These are phyloP conservation scores for Brassica incana DNA, from an alignment of 345 rosid species.

Conservation along the genomic window DNA sequence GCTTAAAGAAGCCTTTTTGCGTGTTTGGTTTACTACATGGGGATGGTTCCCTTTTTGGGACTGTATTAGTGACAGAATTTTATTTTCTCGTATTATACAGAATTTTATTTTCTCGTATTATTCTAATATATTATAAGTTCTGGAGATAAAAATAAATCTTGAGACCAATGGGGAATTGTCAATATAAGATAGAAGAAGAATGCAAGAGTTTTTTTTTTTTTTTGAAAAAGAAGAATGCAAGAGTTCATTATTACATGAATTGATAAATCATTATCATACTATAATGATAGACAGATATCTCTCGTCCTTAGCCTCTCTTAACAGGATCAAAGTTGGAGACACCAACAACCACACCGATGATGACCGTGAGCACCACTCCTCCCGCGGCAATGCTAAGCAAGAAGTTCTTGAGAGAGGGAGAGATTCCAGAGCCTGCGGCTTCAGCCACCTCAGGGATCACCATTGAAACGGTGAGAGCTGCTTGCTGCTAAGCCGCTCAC, in stretches of 20 bases:
- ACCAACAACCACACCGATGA: conserved; percentile 70
- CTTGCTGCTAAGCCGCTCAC: conserved; percentile 66
- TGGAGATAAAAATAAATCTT: neutral
- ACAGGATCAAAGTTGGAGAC: conserved; percentile 69
- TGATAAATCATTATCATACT: neutral
- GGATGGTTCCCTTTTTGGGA: neutral
- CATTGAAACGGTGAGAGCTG: conserved; percentile 74
- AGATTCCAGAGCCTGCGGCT: conserved; percentile 58
- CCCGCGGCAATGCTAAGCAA: conserved; percentile 83
- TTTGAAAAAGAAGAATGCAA: neutral
- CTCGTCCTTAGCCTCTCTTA: conserved; percentile 49
- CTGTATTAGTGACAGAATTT: neutral
- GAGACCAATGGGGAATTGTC: neutral
- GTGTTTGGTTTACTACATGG: neutral
- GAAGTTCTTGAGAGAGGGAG: conserved; percentile 92
- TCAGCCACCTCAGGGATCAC: conserved; percentile 71
- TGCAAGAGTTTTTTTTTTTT: neutral
- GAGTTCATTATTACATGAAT: conserved; percentile 6
- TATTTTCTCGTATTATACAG: neutral
- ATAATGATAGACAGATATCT: neutral
- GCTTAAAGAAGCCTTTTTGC: neutral
- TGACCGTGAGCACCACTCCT: conserved; percentile 55
- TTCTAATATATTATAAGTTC: neutral
- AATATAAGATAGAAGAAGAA: neutral
- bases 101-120: neutral